Conservation (phyloP, 129 eudicot genomes). For the Tagetes patula region DNA sequence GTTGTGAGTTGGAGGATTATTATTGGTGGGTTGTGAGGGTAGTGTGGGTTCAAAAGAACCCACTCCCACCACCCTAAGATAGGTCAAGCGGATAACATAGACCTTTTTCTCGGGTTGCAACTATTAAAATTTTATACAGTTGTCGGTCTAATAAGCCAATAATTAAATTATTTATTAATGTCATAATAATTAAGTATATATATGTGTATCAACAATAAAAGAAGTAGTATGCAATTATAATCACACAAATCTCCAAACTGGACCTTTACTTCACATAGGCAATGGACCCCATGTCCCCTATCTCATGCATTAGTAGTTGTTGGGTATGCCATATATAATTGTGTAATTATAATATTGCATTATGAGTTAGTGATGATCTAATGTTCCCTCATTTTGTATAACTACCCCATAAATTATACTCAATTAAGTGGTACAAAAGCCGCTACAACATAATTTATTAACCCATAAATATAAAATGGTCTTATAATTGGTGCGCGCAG, state of each 20-base stretch:
- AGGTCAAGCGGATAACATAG: too few relatives aligned
- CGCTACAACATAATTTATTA: conserved; percentile 15
- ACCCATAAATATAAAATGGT: conserved; percentile 12
- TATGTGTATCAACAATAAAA: background rate
- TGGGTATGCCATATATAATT: conserved; percentile 32
- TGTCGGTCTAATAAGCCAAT: conserved; percentile 4
- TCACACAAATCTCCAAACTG: conserved; percentile 21
- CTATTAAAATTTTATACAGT: too few relatives aligned
- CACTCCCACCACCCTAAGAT: too few relatives aligned
- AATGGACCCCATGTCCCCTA: conserved; percentile 29
- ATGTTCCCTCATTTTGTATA: conserved; percentile 26
- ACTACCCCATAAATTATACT: conserved; percentile 20
- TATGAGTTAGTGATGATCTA: conserved; percentile 27
- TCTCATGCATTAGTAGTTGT: conserved; percentile 33
- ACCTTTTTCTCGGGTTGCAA: too few relatives aligned
- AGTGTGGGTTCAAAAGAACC: too few relatives aligned
- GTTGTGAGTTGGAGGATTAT: too few relatives aligned
- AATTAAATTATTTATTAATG: background rate
- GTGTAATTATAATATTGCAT: conserved; percentile 21
- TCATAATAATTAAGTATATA: background rate
- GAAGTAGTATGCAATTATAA: conserved; percentile 19
- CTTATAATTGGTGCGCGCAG: background rate
- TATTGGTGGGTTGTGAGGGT: too few relatives aligned
- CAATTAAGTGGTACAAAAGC: conserved; percentile 16
- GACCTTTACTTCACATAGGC: conserved; percentile 22